Conservation (phyloP, 306 rosid species). For the Hippophae rhamnoides region DNA sequence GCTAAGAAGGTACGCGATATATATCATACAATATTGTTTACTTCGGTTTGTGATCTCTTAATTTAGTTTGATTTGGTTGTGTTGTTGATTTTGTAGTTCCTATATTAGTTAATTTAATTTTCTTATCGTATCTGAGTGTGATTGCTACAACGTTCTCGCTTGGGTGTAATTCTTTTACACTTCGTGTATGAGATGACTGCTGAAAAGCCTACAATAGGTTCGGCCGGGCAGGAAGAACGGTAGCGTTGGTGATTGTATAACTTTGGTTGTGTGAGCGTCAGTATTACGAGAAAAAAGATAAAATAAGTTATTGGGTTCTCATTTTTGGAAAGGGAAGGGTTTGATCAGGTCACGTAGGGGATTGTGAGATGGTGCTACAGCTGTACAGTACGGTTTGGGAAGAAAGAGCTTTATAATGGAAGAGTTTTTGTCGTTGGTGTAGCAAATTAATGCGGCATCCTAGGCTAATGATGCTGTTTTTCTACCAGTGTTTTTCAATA, state of each 20-base stretch:
- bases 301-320: slow-evolving; percentile 22
- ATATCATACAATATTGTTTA: slow-evolving; percentile 35
- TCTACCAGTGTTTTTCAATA: slow-evolving; percentile 22
- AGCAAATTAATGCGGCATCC: slow-evolving; percentile 1
- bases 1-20: slow-evolving; percentile 53
- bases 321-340: slow-evolving; percentile 17
- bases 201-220: slow-evolving; percentile 30
- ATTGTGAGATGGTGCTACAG: slow-evolving; percentile 38
- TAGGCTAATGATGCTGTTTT: slow-evolving; percentile 43
- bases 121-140: slow-evolving; percentile 16
- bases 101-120: slow-evolving; percentile 13
- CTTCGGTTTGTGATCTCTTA: slow-evolving; percentile 3
- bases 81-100: neutral
- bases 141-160: slow-evolving; percentile 17
- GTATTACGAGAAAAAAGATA: too few relatives aligned
- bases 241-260: slow-evolving; percentile 20
- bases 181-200: slow-evolving; percentile 48
- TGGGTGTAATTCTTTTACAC: slow-evolving; percentile 24
- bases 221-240: slow-evolving; percentile 14
- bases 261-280: slow-evolving; percentile 20
- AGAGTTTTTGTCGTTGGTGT: slow-evolving; percentile 33
- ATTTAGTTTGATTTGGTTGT: neutral
- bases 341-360: slow-evolving; percentile 25
- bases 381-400: slow-evolving; percentile 39
- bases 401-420: slow-evolving; percentile 46